Evolutionary conservation across 257 asterid genomes (phyloP).

Genomic region (Linderniella brevidens): DNA sequence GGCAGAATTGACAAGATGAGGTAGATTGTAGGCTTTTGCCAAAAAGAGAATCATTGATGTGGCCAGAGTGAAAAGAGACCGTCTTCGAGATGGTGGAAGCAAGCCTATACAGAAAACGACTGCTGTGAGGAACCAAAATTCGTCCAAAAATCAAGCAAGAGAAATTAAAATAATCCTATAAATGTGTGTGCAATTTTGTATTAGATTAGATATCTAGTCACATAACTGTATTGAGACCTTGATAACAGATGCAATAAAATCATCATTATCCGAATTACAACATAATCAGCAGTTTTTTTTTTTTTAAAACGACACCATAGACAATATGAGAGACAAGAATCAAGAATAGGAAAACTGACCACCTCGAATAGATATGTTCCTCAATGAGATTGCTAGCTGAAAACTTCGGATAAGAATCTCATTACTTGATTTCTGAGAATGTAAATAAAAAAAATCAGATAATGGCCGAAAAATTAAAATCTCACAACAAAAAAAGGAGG

Average conservation of each 20-base stretch:
- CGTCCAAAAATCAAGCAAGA: neutral
- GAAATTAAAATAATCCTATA: too few relatives aligned
- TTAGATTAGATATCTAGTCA: too few relatives aligned
- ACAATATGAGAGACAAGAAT: slow-evolving; percentile 1
- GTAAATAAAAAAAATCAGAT: slow-evolving; percentile 13
- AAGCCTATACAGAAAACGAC: slow-evolving; percentile 24
- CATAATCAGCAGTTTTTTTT: too few relatives aligned
- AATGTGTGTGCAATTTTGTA: neutral
- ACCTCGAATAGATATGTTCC: slow-evolving; percentile 51
- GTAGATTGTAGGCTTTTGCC: slow-evolving; percentile 42
- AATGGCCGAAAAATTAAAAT: neutral
- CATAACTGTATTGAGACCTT: too few relatives aligned
- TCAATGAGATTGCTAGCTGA: slow-evolving; percentile 55
- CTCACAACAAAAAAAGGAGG: too few relatives aligned
- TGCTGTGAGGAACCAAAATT: neutral
- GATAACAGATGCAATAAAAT: too few relatives aligned
- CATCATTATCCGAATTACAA: too few relatives aligned
- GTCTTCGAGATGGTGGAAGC: slow-evolving; percentile 51
- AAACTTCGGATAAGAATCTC: slow-evolving; percentile 65
- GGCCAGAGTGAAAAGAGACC: slow-evolving; percentile 63
- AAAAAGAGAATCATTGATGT: slow-evolving; percentile 60
- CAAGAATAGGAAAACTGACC: slow-evolving; percentile 26
- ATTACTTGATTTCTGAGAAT: slow-evolving; percentile 40
- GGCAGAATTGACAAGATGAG: slow-evolving; percentile 38
- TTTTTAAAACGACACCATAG: too few relatives aligned